Conservation (phyloP, 495 filamentous ascomycete genomes). For the Clavariopsis aquatica region DNA sequence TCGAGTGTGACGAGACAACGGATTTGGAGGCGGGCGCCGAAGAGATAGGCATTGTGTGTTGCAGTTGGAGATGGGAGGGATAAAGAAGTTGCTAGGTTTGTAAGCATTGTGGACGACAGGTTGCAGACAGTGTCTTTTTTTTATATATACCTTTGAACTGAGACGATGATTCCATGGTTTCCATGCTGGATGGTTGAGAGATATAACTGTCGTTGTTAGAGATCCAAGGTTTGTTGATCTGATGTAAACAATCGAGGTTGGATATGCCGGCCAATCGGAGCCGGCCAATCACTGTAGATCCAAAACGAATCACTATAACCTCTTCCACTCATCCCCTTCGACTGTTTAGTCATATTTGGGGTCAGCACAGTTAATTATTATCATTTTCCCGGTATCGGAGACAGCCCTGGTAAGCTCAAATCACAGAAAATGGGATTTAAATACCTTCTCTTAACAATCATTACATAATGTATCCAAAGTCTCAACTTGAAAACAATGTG, state of each 20-base stretch:
- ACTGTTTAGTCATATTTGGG: no score
- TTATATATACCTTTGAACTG: constrained; percentile 36
- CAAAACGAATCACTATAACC: no score
- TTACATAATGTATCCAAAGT: no score
- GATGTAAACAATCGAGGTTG: constrained; percentile 21
- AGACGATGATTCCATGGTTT: constrained; percentile 28
- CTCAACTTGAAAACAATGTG: no score
- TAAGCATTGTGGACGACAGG: background rate
- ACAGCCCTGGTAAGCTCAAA: no score
- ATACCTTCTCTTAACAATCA: no score
- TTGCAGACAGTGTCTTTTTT: no score
- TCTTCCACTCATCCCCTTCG: no score
- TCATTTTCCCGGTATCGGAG: no score
- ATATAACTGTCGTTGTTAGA: background rate
- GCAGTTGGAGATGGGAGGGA: constrained; percentile 39
- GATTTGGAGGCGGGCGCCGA: constrained; percentile 40
- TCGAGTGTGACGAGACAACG: constrained; percentile 36
- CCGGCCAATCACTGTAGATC: background rate
- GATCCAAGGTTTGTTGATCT: constrained; percentile 17
- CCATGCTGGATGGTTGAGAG: constrained; percentile 13
- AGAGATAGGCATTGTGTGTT: constrained; percentile 37
- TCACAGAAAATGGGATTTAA: no score
- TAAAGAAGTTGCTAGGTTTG: constrained; percentile 25
- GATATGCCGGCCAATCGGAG: constrained; percentile 25
- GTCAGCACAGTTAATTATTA: no score